Conservation (phyloP, 1,284 basidiomycete species). For the Thelephora terrestris region DNA sequence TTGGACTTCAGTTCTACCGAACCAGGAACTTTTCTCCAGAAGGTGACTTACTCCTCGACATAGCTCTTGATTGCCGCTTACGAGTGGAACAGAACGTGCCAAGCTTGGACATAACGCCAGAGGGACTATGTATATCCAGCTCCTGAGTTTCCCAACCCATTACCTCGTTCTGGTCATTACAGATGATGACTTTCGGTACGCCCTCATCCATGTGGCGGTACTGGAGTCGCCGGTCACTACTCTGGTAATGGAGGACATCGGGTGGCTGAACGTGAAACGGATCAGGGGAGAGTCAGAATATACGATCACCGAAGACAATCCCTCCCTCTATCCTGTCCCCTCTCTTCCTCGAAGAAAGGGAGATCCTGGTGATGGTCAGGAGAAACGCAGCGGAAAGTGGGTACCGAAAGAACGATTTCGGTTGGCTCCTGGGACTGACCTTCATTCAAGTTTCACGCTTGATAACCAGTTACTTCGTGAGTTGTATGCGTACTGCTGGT, state of each 20-base stretch:
- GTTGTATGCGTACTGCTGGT: conserved; percentile 77
- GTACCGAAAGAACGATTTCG: not conserved
- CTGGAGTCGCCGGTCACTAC: conserved; percentile 42
- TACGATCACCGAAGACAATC: conserved; percentile 6
- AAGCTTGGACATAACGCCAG: conserved; percentile 53
- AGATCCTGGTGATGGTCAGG: no score
- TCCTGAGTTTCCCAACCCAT: conserved; percentile 57
- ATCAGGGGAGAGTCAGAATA: conserved; percentile 36
- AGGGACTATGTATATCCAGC: conserved; percentile 56
- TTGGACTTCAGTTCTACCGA: conserved; percentile 61
- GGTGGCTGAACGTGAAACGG: conserved; percentile 61
- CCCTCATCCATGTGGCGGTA: conserved; percentile 54
- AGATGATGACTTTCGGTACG: conserved; percentile 66
- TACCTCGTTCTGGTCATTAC: conserved; percentile 73
- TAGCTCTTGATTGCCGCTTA: not conserved
- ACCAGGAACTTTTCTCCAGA: conserved; percentile 54
- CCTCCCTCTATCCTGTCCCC: no score
- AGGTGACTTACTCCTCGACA: conserved; percentile 29
- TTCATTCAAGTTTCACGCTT: conserved; percentile 45
- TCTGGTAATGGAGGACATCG: conserved; percentile 64
- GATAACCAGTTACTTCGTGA: conserved; percentile 61
- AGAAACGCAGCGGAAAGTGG: conserved; percentile 12
- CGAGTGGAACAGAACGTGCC: conserved; percentile 35
- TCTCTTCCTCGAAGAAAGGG: no score
- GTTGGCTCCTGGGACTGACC: not conserved